Evolutionary conservation across 176 grass and related monocot species (phyloP).

Genomic region (bread wheat (Triticum aestivum)): DNA sequence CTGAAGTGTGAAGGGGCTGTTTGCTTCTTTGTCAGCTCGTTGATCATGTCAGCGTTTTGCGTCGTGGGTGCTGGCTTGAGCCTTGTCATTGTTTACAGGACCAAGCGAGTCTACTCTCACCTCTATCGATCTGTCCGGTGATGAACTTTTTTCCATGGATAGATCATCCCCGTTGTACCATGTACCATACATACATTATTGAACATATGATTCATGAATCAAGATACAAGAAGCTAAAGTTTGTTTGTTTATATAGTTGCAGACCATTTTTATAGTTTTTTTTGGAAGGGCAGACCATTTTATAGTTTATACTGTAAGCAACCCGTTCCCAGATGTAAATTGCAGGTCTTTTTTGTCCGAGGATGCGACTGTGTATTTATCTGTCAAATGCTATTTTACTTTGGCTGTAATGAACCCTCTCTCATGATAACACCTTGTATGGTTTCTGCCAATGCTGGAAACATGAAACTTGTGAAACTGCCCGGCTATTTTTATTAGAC

Average conservation of each 20-base stretch:
- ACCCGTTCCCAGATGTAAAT: background rate
- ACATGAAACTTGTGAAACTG: background rate
- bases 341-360: background rate
- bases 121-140: conserved; percentile 47
- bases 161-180: conserved; percentile 3
- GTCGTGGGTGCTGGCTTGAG: conserved; percentile 57
- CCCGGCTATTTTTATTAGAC: background rate
- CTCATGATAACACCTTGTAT: background rate
- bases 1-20: conserved; percentile 68
- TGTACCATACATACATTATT: conserved; percentile 8
- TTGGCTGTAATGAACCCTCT: background rate
- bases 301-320: conserved; percentile 11
- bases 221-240: conserved; percentile 12
- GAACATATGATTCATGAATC: conserved; percentile 24
- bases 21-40: conserved; percentile 80
- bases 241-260: conserved; percentile 33
- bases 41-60: conserved; percentile 80
- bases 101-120: conserved; percentile 51
- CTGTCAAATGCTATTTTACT: background rate
- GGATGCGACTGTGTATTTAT: background rate
- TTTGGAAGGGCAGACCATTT: background rate
- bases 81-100: conserved; percentile 70
- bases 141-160: conserved; percentile 41
- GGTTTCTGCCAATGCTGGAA: conserved; percentile 1
- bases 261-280: conserved; percentile 20